A percentile compares a stretch with the other conserved stretches of the same genome.
Conservation (phyloP, 345 rosid species). For the Populus nigra region DNA sequence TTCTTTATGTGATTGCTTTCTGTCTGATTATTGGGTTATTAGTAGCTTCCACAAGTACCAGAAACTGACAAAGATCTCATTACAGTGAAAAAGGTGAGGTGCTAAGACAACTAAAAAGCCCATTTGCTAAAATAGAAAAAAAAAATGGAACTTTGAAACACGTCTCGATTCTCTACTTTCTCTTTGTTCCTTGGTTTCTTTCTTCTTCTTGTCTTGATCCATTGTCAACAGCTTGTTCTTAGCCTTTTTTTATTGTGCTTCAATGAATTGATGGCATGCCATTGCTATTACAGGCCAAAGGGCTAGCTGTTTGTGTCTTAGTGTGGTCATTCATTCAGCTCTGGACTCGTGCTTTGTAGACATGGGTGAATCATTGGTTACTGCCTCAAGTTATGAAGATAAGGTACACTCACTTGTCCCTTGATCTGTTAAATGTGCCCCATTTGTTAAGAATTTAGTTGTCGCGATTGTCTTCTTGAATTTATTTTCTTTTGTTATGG, state of each 20-base stretch:
- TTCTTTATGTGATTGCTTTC: constrained; percentile 8
- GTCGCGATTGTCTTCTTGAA: constrained; percentile 20
- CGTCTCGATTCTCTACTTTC: constrained; percentile 3
- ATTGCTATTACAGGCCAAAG: constrained; percentile 16
- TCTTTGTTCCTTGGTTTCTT: constrained; percentile 2
- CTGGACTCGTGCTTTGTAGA: constrained; percentile 22
- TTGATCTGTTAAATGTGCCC: constrained; percentile 22
- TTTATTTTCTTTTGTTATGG: constrained; percentile 10
- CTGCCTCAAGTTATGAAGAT: constrained; percentile 41
- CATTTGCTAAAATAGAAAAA: background rate
- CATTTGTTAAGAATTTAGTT: constrained; percentile 21
- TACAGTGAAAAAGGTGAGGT: constrained; percentile 21
- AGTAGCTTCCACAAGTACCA: constrained; percentile 36
- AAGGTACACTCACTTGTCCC: constrained; percentile 48
- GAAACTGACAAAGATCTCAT: constrained; percentile 35
- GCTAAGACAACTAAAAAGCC: background rate
- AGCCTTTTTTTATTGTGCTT: constrained; percentile 19
- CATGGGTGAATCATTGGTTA: constrained; percentile 60
- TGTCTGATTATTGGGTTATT: constrained; percentile 26
- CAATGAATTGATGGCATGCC: constrained; percentile 12
- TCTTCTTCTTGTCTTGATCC: constrained; percentile 31
- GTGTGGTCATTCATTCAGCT: constrained; percentile 27
- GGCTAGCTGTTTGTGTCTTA: constrained; percentile 14
- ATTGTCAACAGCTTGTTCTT: constrained; percentile 21
- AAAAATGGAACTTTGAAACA: constrained; percentile 20